Percentiles rank a stretch among this genome's conserved stretches.
These are phyloP conservation scores for Austroboletus festivus DNA, from an alignment of 768 basidiomycete species.

Conservation along the genomic window DNA sequence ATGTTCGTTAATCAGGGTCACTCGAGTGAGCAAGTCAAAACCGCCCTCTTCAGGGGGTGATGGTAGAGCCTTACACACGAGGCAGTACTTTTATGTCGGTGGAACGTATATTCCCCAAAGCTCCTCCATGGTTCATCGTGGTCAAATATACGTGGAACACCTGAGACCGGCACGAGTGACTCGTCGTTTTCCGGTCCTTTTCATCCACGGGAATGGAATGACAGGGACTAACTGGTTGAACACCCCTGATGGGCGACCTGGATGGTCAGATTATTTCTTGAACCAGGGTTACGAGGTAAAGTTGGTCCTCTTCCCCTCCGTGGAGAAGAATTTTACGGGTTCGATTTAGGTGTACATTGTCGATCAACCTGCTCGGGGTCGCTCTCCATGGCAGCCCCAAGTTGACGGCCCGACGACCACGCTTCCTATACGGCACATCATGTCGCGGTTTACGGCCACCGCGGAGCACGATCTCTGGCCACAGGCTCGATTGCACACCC, in stretches of 20 bases:
- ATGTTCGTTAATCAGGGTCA: background rate
- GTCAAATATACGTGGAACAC: constrained; percentile 54
- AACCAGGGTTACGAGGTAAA: constrained; percentile 48
- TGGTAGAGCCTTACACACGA: constrained; percentile 40
- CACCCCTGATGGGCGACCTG: constrained; percentile 50
- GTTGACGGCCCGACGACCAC: constrained; percentile 37
- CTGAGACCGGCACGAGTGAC: constrained; percentile 39
- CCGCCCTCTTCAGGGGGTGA: background rate
- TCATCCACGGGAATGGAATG: constrained; percentile 53
- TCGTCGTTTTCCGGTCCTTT: constrained; percentile 40
- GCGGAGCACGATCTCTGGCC: constrained; percentile 42
- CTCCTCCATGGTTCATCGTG: constrained; percentile 37
- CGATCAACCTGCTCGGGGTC: constrained; percentile 45
- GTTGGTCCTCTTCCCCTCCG: background rate
- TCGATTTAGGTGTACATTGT: constrained; percentile 39
- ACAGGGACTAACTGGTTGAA: constrained; percentile 52
- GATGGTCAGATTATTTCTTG: constrained; percentile 59
- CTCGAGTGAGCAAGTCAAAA: background rate
- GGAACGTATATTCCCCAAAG: constrained; percentile 36
- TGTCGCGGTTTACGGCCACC: constrained; percentile 45
- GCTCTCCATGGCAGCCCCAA: constrained; percentile 42
- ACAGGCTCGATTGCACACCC: constrained; percentile 43
- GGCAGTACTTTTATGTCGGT: constrained; percentile 49
- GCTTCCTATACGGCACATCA: constrained; percentile 31
- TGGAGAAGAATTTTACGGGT: background rate